Evolutionary conservation across 352 stramenopile species (phyloP), one percentile per base, ranked within the genome.

Genomic region (Phytophthora pistaciae): DNA sequence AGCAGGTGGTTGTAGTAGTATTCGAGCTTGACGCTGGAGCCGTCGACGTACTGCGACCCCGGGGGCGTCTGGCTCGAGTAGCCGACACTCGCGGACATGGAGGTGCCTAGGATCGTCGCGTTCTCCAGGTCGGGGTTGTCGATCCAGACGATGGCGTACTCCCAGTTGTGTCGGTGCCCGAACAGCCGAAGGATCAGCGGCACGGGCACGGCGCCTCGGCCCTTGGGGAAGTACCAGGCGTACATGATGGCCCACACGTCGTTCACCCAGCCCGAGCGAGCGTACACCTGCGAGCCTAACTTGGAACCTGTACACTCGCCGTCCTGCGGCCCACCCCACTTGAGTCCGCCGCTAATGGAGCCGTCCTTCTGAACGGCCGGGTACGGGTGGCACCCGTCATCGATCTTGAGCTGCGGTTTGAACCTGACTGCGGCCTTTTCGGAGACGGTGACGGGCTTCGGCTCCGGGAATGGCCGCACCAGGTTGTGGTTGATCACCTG

Each of bases 101-200:
- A 72, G 20, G 68, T 46, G 38, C 64, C 64, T 25, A 77, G 21
- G 46, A 77, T 64, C 1, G 69, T 66, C 6, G 69, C 50, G 54
- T 68, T 77, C 8, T 70, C 58, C 16, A 27, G 25, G 11, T 57
- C 53, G 25, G 64, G 58, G 21, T 77, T 67, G 33, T 70, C 65
- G 18, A 76, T 67, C 69, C 69, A 80, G n/a, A 85, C 64, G 38
- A 85, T 56, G 23, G 44, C 57, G 23, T 81, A 77, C 58, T 85
- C 75, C 78, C 78, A 85, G 63, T 85, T 77, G 69, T 85, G 74
- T 5, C 78, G 74, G 53, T 81, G 74, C 3, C 78, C 78, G 31
- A 73, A 73, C 14, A 68, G 58, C 46, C 57, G 50, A 62, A 58
- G 38, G 18, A 68, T 55, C 25, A 72, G 42, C 16, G 69, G 57